phyloP scores from a whole-genome alignment of 768 basidiomycete species.

The Leccinum longicurvipes region DNA sequence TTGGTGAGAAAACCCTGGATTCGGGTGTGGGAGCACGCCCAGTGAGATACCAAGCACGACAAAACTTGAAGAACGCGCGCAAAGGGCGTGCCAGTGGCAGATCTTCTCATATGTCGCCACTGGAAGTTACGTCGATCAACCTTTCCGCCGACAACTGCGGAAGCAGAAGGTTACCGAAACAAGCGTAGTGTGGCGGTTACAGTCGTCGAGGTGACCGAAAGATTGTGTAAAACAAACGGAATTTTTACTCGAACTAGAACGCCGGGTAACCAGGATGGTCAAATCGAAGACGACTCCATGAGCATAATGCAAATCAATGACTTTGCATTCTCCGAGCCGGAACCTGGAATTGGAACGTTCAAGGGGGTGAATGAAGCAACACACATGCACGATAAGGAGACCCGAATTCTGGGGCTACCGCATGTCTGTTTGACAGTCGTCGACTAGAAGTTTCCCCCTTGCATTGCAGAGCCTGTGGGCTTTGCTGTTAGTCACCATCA shows the following conservation, averaged over 20 bases:
- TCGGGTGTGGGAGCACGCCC: slow-evolving; percentile 13
- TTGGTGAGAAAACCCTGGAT: slow-evolving; percentile 23
- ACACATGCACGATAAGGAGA: slow-evolving; percentile 3
- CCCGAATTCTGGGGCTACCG: slow-evolving; percentile 23
- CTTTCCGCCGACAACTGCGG: slow-evolving; percentile 11
- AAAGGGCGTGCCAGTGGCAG: slow-evolving; percentile 30
- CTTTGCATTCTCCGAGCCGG: not conserved
- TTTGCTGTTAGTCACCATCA: slow-evolving; percentile 6
- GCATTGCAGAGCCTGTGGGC: not conserved
- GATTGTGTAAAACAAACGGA: slow-evolving; percentile 14
- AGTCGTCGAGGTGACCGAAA: slow-evolving; percentile 1
- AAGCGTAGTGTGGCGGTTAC: not conserved
- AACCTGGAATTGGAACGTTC: slow-evolving; percentile 20
- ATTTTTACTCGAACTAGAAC: not conserved
- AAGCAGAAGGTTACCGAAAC: slow-evolving; percentile 7
- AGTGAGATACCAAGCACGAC: slow-evolving; percentile 4
- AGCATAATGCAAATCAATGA: not conserved
- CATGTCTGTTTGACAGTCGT: slow-evolving; percentile 15
- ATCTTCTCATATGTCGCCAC: slow-evolving; percentile 19
- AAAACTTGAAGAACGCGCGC: slow-evolving; percentile 23
- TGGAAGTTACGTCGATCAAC: slow-evolving; percentile 9
- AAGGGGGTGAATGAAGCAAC: slow-evolving; percentile 11
- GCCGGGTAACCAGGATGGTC: slow-evolving; percentile 1
- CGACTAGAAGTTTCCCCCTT: not conserved
- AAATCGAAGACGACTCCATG: slow-evolving; percentile 2